Base-by-base conservation (phyloP, 202 grass and related monocot genomes). In the Zoysia matrella region DNA sequence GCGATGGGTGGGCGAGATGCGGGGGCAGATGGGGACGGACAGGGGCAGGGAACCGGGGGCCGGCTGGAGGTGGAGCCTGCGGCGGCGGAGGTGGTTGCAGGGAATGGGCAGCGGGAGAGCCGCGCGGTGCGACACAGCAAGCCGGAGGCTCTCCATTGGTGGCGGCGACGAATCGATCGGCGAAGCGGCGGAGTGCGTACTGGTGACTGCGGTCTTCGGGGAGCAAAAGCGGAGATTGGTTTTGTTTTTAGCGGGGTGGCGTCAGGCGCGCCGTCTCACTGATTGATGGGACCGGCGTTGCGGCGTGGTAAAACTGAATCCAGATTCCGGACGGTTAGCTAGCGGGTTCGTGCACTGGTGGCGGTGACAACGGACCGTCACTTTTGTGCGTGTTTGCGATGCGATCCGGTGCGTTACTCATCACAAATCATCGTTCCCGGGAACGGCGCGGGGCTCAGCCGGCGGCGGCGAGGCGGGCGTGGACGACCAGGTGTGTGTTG, bases 131-230 rank as follows among this genome's bases (percentile, higher is more conserved):
- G 84, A 73, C 0, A 87, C 68, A 60, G 89, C 81, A 65, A 89
- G 74, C 42, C 78, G 80, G 64, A 90, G 80, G 75, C 75, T 81
- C 80, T 70, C 88, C 88, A 90, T 86, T 54, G 74, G 79, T 47
- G 40, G 39, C 61, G 73, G 65, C 67, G 77, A 56, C 82, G 65
- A 67, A 73, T 69, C 14, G 56, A 52, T 14, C 58, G 63, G 46
- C 64, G 69, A 66, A 22, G 65, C 47, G 4, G 78, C 12, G 30
- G 50, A 41, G 40, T 50, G 51, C 11, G 2, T 6, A 61, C 18
- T 6, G 14, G 45, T 47, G 51, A 58, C 15, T 73, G 52, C 78
- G 18, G 58, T 15, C 56, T 30, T 7, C 65, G 13, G 39, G 67
- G 58, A 76, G 58, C 72, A 44, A 58, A 30, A 12, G 65, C 44